Evolutionary conservation across 1,139 yeast genomes (phyloP).

Genomic region (Citeromyces siamensis): DNA sequence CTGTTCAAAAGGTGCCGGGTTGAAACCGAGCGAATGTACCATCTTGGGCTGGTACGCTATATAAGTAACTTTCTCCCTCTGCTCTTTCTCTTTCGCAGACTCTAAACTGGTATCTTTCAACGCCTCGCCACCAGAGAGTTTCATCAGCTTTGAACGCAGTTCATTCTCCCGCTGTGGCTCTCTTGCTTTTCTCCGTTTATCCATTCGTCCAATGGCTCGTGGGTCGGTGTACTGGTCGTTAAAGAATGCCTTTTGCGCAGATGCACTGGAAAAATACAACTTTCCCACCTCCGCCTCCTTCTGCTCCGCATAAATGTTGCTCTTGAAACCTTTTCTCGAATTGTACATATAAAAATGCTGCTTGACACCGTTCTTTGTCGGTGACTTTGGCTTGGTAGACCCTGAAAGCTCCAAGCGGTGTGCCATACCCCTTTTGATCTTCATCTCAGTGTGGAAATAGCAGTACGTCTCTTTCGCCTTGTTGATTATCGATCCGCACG

Average conservation of each 20-base stretch:
- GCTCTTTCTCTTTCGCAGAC: slow-evolving; percentile 15
- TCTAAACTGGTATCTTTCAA: slow-evolving; percentile 9
- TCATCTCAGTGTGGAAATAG: slow-evolving; percentile 55
- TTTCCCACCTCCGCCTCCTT: slow-evolving; percentile 14
- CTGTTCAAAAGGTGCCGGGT: slow-evolving; percentile 16
- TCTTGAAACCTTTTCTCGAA: slow-evolving; percentile 12
- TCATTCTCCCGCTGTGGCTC: slow-evolving; percentile 10
- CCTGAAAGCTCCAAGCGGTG: slow-evolving; percentile 70
- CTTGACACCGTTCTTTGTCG: slow-evolving; percentile 23
- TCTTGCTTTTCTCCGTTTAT: slow-evolving; percentile 8
- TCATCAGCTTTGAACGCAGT: slow-evolving; percentile 9
- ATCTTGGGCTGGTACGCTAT: slow-evolving; percentile 13
- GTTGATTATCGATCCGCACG: slow-evolving; percentile 54
- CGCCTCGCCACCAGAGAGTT: slow-evolving; percentile 9
- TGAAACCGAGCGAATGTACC: slow-evolving; percentile 17
- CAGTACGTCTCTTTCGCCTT: slow-evolving; percentile 41
- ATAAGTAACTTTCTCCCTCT: slow-evolving; percentile 14
- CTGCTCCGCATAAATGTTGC: slow-evolving; percentile 19
- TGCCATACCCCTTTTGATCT: slow-evolving; percentile 37
- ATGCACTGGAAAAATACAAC: slow-evolving; percentile 23
- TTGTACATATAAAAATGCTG: slow-evolving; percentile 22
- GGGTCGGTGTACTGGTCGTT: slow-evolving; percentile 35
- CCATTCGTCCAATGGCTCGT: slow-evolving; percentile 10
- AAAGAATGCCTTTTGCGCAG: slow-evolving; percentile 33
- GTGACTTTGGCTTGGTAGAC: slow-evolving; percentile 31